Base-by-base conservation (phyloP, 2,329 filamentous ascomycete genomes). In the Cryphonectria parasitica region DNA sequence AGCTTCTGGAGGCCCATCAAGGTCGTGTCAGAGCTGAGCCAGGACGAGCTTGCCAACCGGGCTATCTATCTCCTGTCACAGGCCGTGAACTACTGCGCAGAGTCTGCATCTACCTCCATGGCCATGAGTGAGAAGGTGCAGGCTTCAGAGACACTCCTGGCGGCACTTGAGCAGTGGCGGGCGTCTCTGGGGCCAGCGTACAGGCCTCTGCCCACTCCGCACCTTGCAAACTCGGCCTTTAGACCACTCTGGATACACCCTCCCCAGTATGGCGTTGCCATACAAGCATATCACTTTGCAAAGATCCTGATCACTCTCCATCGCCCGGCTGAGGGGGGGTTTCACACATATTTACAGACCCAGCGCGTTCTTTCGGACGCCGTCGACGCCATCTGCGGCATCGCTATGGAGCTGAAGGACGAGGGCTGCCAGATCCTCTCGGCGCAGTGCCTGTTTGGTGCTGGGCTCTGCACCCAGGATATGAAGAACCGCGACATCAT, bases 1-100 rank as follows among this genome's bases (percentile, higher is more conserved):
- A 89, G 83, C 45, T 88, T 89, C 64, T 90, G 88, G 87, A 82
- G 52, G 54, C 86, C 86, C 0, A 83, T 80, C 5, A 83, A 82
- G 70, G 78, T 80, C 2, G 80, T 85, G 58, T 77, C 80, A 41
- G 78, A 80, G 2, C 80, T 88, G 70, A 81, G 78, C 15, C 78
- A 82, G 1, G 81, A 85, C 70, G 86, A 88, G 68, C 79, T 88
- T 45, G 85, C 85, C 2, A 80, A 82, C 25, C 80, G 83, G 1
- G 82, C 85, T 0, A 78, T 85, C 0, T 88, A 86, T 71, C 80
- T 88, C 6, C 80, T 87, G 4, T 83, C 83, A 11, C 82, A 85
- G 75, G 84, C 83, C 28, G 83, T 88, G 13, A 86, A 88, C 73
- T 88, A 86, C 62, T 56, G 69, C 39, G 66, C 66, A 11, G 19